Conservation (phyloP, 345 rosid species). For the Noccaea bulbosa region DNA sequence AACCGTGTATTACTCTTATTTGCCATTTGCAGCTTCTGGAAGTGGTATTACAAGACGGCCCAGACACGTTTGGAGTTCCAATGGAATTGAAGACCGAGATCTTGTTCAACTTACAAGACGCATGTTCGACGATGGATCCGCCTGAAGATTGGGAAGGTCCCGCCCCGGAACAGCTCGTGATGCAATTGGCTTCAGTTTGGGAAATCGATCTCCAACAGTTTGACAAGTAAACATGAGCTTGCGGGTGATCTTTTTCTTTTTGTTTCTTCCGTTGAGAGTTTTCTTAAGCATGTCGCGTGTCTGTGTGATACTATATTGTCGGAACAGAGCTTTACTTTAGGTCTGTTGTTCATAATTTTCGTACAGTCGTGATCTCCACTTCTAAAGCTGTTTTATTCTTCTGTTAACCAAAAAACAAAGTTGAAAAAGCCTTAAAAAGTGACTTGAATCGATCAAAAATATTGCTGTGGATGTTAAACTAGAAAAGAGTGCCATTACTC, state of each 20-base stretch:
- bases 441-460: neutral
- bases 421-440: neutral
- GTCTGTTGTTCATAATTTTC: conserved; percentile 29
- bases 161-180: conserved; percentile 71
- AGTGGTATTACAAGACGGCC: conserved; percentile 78
- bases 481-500: neutral
- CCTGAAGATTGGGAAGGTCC: conserved; percentile 98
- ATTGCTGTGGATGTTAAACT: neutral
- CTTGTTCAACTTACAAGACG: conserved; percentile 75
- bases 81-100: conserved; percentile 86
- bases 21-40: conserved; percentile 65
- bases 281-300: conserved; percentile 10
- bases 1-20: neutral
- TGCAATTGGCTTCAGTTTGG: conserved; percentile 94
- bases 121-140: conserved; percentile 67
- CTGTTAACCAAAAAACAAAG: neutral
- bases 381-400: neutral
- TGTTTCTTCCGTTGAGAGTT: conserved; percentile 6
- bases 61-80: conserved; percentile 66
- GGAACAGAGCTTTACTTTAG: conserved; percentile 33
- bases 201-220: conserved; percentile 76
- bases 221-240: conserved; percentile 52
- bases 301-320: conserved; percentile 13
- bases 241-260: conserved; percentile 6
- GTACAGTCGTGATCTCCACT: conserved; percentile 5